phyloP scores from a whole-genome alignment of 495 filamentous ascomycete genomes.

The Aspergillus haitiensis region DNA sequence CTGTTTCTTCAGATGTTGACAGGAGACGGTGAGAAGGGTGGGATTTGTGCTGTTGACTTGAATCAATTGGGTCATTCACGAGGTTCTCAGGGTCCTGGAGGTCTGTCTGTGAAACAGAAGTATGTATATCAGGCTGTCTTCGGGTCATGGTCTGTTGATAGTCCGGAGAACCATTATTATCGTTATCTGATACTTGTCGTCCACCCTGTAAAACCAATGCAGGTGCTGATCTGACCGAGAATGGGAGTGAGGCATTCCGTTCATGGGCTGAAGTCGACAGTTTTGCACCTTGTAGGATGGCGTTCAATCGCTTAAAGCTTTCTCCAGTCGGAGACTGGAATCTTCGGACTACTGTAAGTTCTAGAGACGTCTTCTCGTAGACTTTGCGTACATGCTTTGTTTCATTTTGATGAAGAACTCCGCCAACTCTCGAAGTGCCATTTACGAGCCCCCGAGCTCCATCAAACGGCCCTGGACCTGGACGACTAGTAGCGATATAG shows the following conservation, averaged over 20 bases:
- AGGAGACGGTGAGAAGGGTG: conserved; percentile 44
- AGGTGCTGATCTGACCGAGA: conserved; percentile 44
- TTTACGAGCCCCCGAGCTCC: conserved; percentile 35
- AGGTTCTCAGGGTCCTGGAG: conserved; percentile 33
- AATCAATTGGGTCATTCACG: conserved; percentile 34
- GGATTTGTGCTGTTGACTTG: conserved; percentile 25
- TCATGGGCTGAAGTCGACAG: conserved; percentile 15
- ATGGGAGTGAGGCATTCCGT: conserved; percentile 30
- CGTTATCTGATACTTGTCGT: conserved; percentile 20
- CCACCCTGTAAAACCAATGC: conserved; percentile 35
- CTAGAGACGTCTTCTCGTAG: conserved; percentile 46
- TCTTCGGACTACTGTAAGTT: conserved; percentile 45
- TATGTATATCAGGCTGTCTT: conserved; percentile 27
- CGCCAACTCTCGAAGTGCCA: conserved; percentile 32
- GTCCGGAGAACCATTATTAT: conserved; percentile 27
- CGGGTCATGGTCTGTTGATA: conserved; percentile 27
- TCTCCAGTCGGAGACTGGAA: conserved; percentile 47
- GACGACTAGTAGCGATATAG: conserved; percentile 32
- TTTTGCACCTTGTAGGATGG: conserved; percentile 29
- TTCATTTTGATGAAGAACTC: conserved; percentile 38
- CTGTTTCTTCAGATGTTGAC: conserved; percentile 43
- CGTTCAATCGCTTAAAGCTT: conserved; percentile 42
- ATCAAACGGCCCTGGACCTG: conserved; percentile 37
- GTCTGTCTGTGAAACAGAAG: conserved; percentile 35
- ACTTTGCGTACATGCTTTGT: conserved; percentile 45